These are phyloP conservation scores for Fusarium nodosum DNA, from an alignment of 2,329 filamentous ascomycete genomes.

Conservation along the genomic window DNA sequence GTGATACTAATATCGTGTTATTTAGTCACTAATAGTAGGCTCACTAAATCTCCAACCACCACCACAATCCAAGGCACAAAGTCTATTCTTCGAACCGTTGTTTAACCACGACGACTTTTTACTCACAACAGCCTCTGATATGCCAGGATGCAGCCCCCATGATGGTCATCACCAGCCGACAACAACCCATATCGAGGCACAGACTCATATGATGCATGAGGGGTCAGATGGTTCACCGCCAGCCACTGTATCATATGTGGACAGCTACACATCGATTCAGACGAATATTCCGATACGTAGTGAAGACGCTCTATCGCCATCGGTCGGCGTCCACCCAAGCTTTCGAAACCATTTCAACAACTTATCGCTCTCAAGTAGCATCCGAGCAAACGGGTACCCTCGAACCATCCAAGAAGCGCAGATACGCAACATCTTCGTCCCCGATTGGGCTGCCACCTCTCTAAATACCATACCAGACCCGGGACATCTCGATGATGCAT, in stretches of 20 bases:
- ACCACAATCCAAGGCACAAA: background rate
- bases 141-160: background rate
- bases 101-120: constrained; percentile 6
- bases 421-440: constrained; percentile 5
- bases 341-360: constrained; percentile 18
- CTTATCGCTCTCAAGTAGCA: background rate
- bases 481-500: constrained; percentile 8
- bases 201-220: rapidly evolving
- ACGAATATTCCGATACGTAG: too few relatives aligned
- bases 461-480: constrained; percentile 23
- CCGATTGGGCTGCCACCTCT: constrained; percentile 5
- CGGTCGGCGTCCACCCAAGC: background rate
- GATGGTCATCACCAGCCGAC: background rate
- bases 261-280: rapidly evolving
- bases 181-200: rapidly evolving
- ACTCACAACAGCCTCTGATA: background rate
- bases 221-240: background rate
- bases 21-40: background rate
- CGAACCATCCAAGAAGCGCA: constrained; percentile 1
- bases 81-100: background rate
- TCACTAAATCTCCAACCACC: background rate
- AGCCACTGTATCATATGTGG: rapidly evolving
- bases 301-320: rapidly evolving
- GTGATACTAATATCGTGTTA: background rate
- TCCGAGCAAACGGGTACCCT: constrained; percentile 15